Evolutionary conservation across 345 rosid genomes (phyloP).

Genomic region (Turritis glabra): DNA sequence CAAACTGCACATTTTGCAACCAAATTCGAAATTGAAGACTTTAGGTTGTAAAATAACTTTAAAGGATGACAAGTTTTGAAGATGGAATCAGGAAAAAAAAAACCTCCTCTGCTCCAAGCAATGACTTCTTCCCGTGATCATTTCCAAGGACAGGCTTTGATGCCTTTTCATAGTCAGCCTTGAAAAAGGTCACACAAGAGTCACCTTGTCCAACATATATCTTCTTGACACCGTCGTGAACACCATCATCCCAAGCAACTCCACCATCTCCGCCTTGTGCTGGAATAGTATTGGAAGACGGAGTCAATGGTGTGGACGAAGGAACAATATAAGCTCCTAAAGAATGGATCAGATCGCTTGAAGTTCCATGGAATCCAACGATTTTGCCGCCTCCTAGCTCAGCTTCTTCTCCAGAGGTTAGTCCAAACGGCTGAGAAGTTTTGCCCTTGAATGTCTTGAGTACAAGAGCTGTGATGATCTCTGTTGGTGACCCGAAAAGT

Average conservation of each 20-base stretch:
- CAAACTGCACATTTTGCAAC: slow-evolving; percentile 39
- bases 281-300: slow-evolving; percentile 8
- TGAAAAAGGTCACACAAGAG: slow-evolving; percentile 28
- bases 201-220: slow-evolving; percentile 38
- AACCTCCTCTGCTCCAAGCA: slow-evolving; percentile 37
- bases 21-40: not conserved
- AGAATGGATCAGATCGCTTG: slow-evolving; percentile 25
- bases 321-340: slow-evolving; percentile 34
- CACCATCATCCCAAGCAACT: slow-evolving; percentile 42
- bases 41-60: not conserved
- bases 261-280: slow-evolving; percentile 40
- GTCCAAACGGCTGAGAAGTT: slow-evolving; percentile 35
- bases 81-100: slow-evolving; percentile 18
- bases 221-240: slow-evolving; percentile 32
- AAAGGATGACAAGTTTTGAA: not conserved
- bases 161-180: slow-evolving; percentile 28
- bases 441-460: slow-evolving; percentile 29
- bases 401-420: slow-evolving; percentile 23
- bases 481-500: slow-evolving; percentile 15
- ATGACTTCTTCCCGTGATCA: slow-evolving; percentile 30
- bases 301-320: slow-evolving; percentile 22
- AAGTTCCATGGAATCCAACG: slow-evolving; percentile 41
- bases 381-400: slow-evolving; percentile 38
- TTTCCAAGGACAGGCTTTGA: slow-evolving; percentile 28
- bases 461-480: slow-evolving; percentile 29